phyloP scores from a whole-genome alignment of 2,329 filamentous ascomycete genomes.

The Blumeria graminis region DNA sequence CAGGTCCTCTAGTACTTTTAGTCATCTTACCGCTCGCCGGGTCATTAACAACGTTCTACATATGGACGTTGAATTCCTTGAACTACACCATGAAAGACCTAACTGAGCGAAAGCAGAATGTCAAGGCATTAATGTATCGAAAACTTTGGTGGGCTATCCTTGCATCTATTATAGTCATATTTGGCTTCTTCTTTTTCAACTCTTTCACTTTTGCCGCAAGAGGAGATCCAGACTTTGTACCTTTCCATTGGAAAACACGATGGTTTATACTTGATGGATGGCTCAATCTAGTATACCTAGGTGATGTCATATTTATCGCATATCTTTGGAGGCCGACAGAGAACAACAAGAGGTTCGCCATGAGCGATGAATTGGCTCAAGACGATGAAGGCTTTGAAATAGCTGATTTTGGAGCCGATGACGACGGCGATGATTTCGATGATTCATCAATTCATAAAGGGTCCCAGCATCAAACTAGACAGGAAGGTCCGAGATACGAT shows the following conservation, averaged over 20 bases:
- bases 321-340: constrained; percentile 93
- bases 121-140: constrained; percentile 89
- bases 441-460: constrained; percentile 23
- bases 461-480: constrained; percentile 19
- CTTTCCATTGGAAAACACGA: constrained; percentile 86
- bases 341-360: constrained; percentile 91
- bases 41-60: constrained; percentile 88
- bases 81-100: constrained; percentile 91
- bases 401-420: constrained; percentile 57
- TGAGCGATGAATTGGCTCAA: constrained; percentile 97
- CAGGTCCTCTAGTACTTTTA: constrained; percentile 68
- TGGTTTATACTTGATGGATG: constrained; percentile 97
- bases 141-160: constrained; percentile 98
- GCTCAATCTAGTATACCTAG: constrained; percentile 89
- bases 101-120: constrained; percentile 77
- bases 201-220: constrained; percentile 81
- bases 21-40: constrained; percentile 81
- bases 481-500: constrained; percentile 16
- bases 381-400: constrained; percentile 98
- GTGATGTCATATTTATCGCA: constrained; percentile 76
- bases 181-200: constrained; percentile 97
- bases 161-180: constrained; percentile 78
- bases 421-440: constrained; percentile 39
- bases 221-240: constrained; percentile 69
- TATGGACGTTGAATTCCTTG: constrained; percentile 93